Base-by-base conservation (phyloP, 2,329 filamentous ascomycete species). In the Ploettnerulaceae sp. region DNA sequence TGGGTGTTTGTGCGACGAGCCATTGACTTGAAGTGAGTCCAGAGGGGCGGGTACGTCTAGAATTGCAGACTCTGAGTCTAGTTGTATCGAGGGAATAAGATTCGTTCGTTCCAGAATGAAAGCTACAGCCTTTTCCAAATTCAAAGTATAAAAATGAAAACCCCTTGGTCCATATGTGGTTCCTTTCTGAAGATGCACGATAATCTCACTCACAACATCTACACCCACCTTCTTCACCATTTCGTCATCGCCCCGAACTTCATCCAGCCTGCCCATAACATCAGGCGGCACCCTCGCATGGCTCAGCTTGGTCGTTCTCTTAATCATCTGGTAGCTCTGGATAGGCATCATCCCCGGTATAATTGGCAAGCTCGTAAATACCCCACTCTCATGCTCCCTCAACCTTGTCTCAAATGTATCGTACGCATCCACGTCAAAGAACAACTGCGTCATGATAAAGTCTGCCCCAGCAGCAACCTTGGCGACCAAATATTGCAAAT, bases 401-500 rank as follows among this genome's bases (percentile, higher is more conserved):
- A 98, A 67, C 40, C 75, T 78, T 54, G 71, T 76, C 69, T 97
- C 91, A 61, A 94, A 97, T 25, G 72, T 72, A 45, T 82, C 77
- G 64, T 94, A 98, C 14, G 87, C 87, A 3, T 86, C 75, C 18
- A 89, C 77, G 63, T 97, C 89, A 66, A 95, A 98, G 68, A 96
- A 97, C 7, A 98, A 75, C 67, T 98, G 93, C 1, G 93, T 97
- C 88, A 98, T 95, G 67, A 98, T 86, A 63, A 98, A 98, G 68
- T 97, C 90, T 40, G 90, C 93, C 1, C 93, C 93, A 3, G 93
- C 93, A 58, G 84, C 75, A 1, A 84, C 85, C 74, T 98, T 98
- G 57, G 95, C 89, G 8, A 95, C 79, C 44, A 98, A 73, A 61
- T 86, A 95, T 0, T 90, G 87, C 49, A 98, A 69, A 67, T 98